Evolutionary conservation across 257 asterid species (phyloP).

Genomic region (Cruciata laevipes): DNA sequence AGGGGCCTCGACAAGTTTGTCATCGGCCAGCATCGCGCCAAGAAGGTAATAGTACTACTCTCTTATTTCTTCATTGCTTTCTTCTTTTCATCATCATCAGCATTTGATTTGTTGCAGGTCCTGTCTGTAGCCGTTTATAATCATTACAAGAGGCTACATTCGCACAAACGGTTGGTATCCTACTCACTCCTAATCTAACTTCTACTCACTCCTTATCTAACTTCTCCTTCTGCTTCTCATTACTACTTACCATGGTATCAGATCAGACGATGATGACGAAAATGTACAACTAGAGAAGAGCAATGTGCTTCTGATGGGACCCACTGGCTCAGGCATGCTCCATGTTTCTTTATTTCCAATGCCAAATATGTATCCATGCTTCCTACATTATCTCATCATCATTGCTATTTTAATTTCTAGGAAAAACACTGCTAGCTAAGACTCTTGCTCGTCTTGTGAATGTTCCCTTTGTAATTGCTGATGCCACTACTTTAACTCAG

Average conservation of each 20-base stretch:
- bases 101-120: too few relatives aligned
- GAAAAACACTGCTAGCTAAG: conserved; percentile 89
- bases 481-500: conserved; percentile 92
- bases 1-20: conserved; percentile 85
- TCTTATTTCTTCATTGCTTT: too few relatives aligned
- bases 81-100: too few relatives aligned
- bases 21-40: conserved; percentile 89
- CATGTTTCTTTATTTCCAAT: neutral
- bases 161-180: conserved; percentile 62
- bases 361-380: neutral
- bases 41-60: conserved; percentile 81
- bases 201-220: conserved; percentile 6
- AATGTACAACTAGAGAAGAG: conserved; percentile 86
- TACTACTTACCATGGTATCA: conserved; percentile 25
- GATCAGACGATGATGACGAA: conserved; percentile 54
- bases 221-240: conserved; percentile 8
- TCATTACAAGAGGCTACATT: conserved; percentile 80
- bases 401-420: conserved; percentile 30
- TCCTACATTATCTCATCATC: neutral
- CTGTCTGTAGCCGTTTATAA: conserved; percentile 88
- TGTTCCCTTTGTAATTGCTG: conserved; percentile 91
- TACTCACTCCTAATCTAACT: neutral
- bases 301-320: conserved; percentile 95
- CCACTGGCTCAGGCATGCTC: conserved; percentile 79
- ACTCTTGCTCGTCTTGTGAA: conserved; percentile 93